Evolutionary conservation across 495 filamentous ascomycete species (phyloP), one percentile per base, ranked within the genome.

Genomic region (Podospora comata): DNA sequence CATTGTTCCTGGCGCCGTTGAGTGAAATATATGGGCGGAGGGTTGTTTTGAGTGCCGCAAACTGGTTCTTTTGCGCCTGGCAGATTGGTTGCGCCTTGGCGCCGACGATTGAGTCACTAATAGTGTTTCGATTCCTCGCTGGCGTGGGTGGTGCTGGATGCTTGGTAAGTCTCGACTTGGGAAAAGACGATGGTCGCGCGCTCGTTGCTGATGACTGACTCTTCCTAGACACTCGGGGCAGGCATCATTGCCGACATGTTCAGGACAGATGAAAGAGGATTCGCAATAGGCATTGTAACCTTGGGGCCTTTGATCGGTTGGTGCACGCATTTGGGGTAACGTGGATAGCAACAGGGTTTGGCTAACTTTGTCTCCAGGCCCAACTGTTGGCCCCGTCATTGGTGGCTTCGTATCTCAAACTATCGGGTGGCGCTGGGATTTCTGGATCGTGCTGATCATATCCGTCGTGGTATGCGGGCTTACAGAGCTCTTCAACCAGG

Each of bases 21-120:
- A 89, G 85, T 13, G 91, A 95, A 75, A 87, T 93, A 18, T 92
- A 91, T 68, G 92, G 92, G 0, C 83, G 92, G 3, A 78, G 85
- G 0, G 79, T 82, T 5, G 83, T 93, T 13, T 78, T 92, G 26
- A 86, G 86, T 28, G 74, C 80, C 2, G 78, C 87, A 7, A 92
- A 92, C 66, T 62, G 85, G 5, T 88, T 91, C 67, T 96, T 91
- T 70, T 81, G 89, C 75, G 79, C 84, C 9, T 91, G 87, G 84
- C 87, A 89, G 66, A 88, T 92, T 32, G 89, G 89, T 1, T 90
- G 89, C 70, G 90, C 90, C 3, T 76, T 91, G 11, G 81, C 89
- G 0, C 86, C 86, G 0, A 87, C 84, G 56, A 80, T 92, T 30
- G 69, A 69, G 5, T 70, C 79, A 0, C 78, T 91, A 13, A 87